These are phyloP conservation scores for Fraxinus paxiana DNA, from an alignment of 305 asterid genomes.

Conservation along the genomic window DNA sequence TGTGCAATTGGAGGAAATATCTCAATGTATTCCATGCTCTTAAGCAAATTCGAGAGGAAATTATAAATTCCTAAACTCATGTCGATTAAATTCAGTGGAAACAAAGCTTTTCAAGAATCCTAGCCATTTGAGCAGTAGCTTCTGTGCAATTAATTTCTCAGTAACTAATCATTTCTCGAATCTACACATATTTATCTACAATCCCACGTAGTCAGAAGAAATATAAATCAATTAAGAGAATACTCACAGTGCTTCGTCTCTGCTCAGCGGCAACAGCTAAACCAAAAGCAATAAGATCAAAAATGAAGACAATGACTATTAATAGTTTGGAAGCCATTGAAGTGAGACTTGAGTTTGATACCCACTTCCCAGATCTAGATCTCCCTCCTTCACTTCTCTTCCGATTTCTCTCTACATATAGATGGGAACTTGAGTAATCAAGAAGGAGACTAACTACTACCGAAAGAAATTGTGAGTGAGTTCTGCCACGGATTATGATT, in stretches of 20 bases:
- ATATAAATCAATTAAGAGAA: neutral
- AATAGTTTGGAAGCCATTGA: slow-evolving; percentile 76
- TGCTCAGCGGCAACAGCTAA: slow-evolving; percentile 91
- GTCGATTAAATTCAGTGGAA: neutral
- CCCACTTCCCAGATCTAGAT: slow-evolving; percentile 37
- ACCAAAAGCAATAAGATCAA: slow-evolving; percentile 83
- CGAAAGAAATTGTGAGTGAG: neutral
- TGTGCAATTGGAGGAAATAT: neutral
- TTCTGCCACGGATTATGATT: neutral
- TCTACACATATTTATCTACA: neutral
- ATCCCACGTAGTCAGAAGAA: slow-evolving; percentile 8
- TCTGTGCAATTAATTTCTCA: neutral
- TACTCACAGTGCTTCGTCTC: slow-evolving; percentile 69
- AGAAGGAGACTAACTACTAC: slow-evolving; percentile 24
- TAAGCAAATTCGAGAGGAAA: neutral
- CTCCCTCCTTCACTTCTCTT: slow-evolving; percentile 2
- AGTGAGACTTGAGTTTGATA: neutral
- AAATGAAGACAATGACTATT: slow-evolving; percentile 44
- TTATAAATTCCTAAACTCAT: neutral
- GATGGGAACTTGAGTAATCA: slow-evolving; percentile 39
- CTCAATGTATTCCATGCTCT: neutral
- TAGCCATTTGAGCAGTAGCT: neutral
- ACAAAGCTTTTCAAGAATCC: neutral
- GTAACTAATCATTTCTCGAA: neutral
- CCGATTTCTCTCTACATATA: slow-evolving; percentile 32